Percentiles rank a stretch among this genome's conserved stretches.
Conservation (phyloP, 345 rosid genomes). For the Linum usitatissimum region DNA sequence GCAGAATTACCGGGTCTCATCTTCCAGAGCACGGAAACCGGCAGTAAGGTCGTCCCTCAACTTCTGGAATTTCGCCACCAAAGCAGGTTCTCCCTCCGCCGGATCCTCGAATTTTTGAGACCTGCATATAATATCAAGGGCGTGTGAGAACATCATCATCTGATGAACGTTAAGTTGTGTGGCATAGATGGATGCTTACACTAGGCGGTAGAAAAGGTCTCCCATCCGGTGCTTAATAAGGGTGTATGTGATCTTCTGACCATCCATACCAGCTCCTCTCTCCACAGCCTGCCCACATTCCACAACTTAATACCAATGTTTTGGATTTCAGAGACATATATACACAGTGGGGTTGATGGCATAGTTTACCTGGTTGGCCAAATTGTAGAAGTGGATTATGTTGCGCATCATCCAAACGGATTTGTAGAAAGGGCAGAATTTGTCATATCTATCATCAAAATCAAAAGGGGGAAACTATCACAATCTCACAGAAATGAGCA, state of each 20-base stretch:
- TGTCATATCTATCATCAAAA: constrained; percentile 59
- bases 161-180: no score
- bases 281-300: constrained; percentile 66
- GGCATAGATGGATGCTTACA: constrained; percentile 37
- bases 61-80: constrained; percentile 76
- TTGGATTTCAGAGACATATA: background rate
- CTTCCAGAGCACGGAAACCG: constrained; percentile 95
- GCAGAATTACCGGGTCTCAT: constrained; percentile 67
- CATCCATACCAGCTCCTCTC: constrained; percentile 97
- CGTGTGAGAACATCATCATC: background rate
- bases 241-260: constrained; percentile 86
- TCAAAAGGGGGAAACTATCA: constrained; percentile 9
- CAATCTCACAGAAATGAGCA: background rate
- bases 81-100: constrained; percentile 87
- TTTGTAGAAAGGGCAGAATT: constrained; percentile 98
- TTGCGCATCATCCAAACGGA: constrained; percentile 99
- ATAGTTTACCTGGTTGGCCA: constrained; percentile 83
- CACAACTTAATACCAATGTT: background rate
- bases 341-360: background rate
- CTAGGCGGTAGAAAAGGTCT: constrained; percentile 89
- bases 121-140: constrained; percentile 31
- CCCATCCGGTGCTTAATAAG: constrained; percentile 95
- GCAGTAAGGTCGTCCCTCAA: constrained; percentile 75
- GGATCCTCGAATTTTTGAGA: constrained; percentile 99
- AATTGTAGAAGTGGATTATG: constrained; percentile 82